Percentiles rank a stretch among this genome's conserved stretches.
phyloP scores from a whole-genome alignment of 2,329 filamentous ascomycete genomes.

The Aureobasidium melanogenum region DNA sequence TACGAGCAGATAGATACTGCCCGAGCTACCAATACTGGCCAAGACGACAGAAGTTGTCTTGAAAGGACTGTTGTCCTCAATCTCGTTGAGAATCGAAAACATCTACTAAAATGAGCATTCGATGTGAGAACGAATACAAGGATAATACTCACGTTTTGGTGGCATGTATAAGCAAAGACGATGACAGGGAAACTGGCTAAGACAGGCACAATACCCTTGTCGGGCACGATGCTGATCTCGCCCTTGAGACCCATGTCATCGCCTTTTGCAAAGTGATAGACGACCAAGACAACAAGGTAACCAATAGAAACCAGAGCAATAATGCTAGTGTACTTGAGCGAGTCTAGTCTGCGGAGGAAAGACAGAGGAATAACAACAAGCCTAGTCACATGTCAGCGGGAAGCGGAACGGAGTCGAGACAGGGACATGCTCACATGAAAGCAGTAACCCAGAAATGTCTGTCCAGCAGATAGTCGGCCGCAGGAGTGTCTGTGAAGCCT shows the following conservation, averaged over 20 bases:
- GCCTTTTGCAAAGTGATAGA: conserved; percentile 77
- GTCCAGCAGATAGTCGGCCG: conserved; percentile 69
- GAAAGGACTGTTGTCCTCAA: conserved; percentile 70
- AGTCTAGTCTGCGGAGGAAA: conserved; percentile 84
- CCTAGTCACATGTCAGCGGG: conserved; percentile 36
- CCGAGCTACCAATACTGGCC: conserved; percentile 81
- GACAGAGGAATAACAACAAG: conserved; percentile 89
- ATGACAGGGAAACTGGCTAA: conserved; percentile 87
- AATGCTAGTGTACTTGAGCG: conserved; percentile 92
- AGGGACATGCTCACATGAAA: conserved; percentile 61
- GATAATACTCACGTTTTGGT: conserved; percentile 68
- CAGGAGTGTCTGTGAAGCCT: conserved; percentile 59
- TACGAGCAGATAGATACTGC: conserved; percentile 77
- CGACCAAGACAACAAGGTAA: conserved; percentile 84
- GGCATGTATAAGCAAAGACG: conserved; percentile 98
- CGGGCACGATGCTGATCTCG: conserved; percentile 65
- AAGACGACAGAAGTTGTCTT: conserved; percentile 71
- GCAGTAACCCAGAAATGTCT: conserved; percentile 96
- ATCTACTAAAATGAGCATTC: conserved; percentile 49
- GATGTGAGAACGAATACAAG: neutral
- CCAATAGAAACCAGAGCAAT: conserved; percentile 87
- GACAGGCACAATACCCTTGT: conserved; percentile 68
- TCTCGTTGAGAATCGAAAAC: conserved; percentile 97
- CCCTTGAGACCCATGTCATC: conserved; percentile 69
- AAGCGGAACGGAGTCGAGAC: neutral